Evolutionary conservation across 257 asterid genomes (phyloP), one percentile per base, ranked within the genome.

Genomic region (Solanum chmielewskii): DNA sequence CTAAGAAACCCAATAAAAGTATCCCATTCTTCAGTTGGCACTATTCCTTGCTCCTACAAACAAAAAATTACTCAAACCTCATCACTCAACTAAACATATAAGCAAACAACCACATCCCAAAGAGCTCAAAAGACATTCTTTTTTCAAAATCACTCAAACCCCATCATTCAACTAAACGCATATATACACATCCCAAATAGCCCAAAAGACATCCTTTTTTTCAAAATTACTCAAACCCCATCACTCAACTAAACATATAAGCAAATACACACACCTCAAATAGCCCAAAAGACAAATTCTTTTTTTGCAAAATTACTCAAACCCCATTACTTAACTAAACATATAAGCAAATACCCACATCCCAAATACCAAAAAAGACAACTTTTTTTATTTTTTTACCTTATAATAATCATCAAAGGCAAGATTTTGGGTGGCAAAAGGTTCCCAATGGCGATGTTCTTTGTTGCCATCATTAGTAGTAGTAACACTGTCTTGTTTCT

Each of bases 11-110:
- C 93, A 16, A 92, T 92, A 73, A 94, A 95, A 88, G 92, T 78
- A 88, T 95, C 99, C 99, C 99, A 96, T 83, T 96, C 99, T 86
- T 93, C 98, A 35, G 89, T 83, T 10, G 94, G 66, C 76, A 95
- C 97, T 87, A 96, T 91, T 74, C 87, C 98, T 92, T 95, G 99
- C 90, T 91, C 98, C 98, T 95, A 85, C 88, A 85, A 83, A 45
- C 35, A 16, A 45, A 44, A 78, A 64, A 8, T 14, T 14, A 33
- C 6, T 81, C 44, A 81, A 81, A 80, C 41, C 29, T 27, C 84
- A 47, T 47, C 37, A 45, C 44, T 7, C 41, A 80, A 47, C 16
- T 47, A 9, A 80, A 47, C 66, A 80, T 27, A 25, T 44, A 44
- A 8, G n/a, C 84, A 77, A 11, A 77, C 15, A 44, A 25, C 41